Evolutionary conservation across 495 filamentous ascomycete species (phyloP), one percentile per base, ranked within the genome.

Genomic region (Cercophora samala): DNA sequence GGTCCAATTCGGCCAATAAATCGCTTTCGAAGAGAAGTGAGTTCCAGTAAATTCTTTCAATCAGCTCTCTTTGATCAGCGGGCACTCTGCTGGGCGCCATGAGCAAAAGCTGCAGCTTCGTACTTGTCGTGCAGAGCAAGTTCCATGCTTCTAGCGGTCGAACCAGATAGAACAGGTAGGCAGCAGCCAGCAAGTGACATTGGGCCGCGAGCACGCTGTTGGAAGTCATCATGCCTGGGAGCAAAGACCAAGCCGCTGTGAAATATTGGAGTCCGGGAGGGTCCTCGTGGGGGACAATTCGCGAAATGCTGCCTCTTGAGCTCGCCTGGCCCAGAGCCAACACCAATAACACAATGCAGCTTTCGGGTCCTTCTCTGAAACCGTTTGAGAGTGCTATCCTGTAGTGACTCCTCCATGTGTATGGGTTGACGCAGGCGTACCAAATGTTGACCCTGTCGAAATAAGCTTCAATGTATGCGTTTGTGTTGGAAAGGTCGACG

Each of bases 391-490:
- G 80, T 0, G 91, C 91, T 6, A 82, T 88, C 21, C 84, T 82
- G 74, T 93, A 93, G 75, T 91, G 88, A 65, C 84, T 86, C n/a
- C 84, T 81, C 91, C 91, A 94, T 21, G 86, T 90, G 76, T 89
- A 91, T 23, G 91, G 91, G 75, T 92, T 93, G 63, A 94, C 90
- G 75, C 89, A 91, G 37, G 91, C 91, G 68, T 93, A 93, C 90
- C 91, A 94, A 5, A 91, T 83, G 72, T 93, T 93, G 64, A 91
- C 91, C 24, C 88, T 83, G 55, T 89, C 86, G 69, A 94, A 94
- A 77, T 90, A 93, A 9, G 90, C 85, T 72, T 88, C 85, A 60
- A 91, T 87, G 76, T 92, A 92, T 17, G 84, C 81, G 23, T 85
- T 81, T n/a, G 89, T 89, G 76, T 93, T 91, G 22, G 88, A 88